Evolutionary conservation across 192 early-diverging fungal species (phyloP).

Genomic region (Helicostylum pulchrum): DNA sequence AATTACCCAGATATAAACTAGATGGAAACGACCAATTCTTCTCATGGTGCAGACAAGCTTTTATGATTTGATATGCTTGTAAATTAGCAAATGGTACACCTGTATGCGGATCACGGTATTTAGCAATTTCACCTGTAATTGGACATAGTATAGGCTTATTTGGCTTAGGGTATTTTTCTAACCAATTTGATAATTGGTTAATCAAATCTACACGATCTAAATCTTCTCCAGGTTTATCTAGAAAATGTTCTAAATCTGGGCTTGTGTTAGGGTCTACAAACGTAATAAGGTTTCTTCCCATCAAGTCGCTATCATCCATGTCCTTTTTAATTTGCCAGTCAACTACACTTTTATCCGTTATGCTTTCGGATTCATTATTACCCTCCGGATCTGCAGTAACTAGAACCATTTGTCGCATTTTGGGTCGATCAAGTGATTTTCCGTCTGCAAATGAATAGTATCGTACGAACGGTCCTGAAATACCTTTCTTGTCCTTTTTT

Average conservation of each 20-base stretch:
- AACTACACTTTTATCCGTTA: neutral
- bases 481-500: conserved; percentile 34
- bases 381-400: conserved; percentile 9
- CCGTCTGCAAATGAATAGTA: conserved; percentile 49
- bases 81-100: conserved; percentile 58
- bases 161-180: conserved; percentile 21
- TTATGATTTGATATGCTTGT: conserved; percentile 52
- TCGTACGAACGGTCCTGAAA: conserved; percentile 42
- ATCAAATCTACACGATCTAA: conserved; percentile 29
- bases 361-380: conserved; percentile 5
- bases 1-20: conserved; percentile 15
- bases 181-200: conserved; percentile 20
- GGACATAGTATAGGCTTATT: conserved; percentile 42
- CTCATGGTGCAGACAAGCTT: conserved; percentile 42
- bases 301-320: conserved; percentile 35
- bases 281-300: conserved; percentile 44
- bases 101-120: conserved; percentile 57
- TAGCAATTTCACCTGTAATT: conserved; percentile 59
- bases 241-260: neutral
- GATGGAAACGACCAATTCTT: conserved; percentile 50
- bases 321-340: conserved; percentile 23
- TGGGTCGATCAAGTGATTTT: conserved; percentile 33
- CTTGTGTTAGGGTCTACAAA: conserved; percentile 29
- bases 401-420: conserved; percentile 26
- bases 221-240: conserved; percentile 17